Evolutionary conservation across 306 rosid genomes (phyloP), one percentile per base, ranked within the genome.

Genomic region (Trifolium repens): DNA sequence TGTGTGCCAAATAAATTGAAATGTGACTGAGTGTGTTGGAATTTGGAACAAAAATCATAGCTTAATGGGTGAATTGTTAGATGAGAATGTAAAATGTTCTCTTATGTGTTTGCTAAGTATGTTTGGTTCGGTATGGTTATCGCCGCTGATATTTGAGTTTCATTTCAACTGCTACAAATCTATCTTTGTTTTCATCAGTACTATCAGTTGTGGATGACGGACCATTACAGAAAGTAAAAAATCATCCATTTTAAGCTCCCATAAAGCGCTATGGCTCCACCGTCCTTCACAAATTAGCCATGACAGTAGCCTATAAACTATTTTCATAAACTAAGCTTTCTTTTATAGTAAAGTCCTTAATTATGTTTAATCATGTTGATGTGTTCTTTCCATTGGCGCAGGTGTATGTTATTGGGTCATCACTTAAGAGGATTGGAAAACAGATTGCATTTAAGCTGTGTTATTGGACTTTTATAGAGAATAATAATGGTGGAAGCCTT

Each of bases 401-500:
- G 99, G 99, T 96, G 99, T 76, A 96, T 96, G 99, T 84, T 96
- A 64, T 80, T 96, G 82, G 99, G 99, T 63, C 99, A 96, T 80
- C 99, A 92, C 86, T 81, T 96, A 60, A 87, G 97, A 83, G 97
- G 98, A 78, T 90, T 96, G 92, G 99, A 96, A 84, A 96, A 96
- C 76, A 87, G 99, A 77, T 80, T 96, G 78, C 96, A 96, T 74
- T 84, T 96, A 27, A 92, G 92, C 71, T 96, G 98, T 77, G 99
- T 85, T 40, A 93, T 96, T 71, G 97, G 98, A 73, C 79, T 92
- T 78, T 85, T 96, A 79, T 96, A 84, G 82, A 81, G 85, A 75
- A 34, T 61, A 22, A 22, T 22, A 81, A 69, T 70, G 79, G 57
- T 73, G 58, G 76, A 80, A 85, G 44, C 71, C 79, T 64, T 90